Evolutionary conservation across 306 rosid genomes (phyloP), one percentile per base, ranked within the genome.

Genomic region (Begonia fuchsioides): DNA sequence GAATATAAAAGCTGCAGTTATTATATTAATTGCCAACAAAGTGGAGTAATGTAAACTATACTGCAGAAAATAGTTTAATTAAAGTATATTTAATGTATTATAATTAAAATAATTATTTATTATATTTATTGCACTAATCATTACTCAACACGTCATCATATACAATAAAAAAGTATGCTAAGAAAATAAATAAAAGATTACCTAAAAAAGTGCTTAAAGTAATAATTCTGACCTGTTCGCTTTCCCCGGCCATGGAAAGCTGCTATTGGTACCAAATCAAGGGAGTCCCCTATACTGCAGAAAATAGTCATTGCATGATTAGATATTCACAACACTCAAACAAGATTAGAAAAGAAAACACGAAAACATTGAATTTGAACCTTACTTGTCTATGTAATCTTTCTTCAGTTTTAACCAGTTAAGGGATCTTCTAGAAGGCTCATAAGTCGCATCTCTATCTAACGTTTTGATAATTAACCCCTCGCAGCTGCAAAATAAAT

Each of bases 381-480:
- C 88, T 70, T 67, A 77, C 95, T 58, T 76, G 0, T 85, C 87
- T 67, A 90, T 38, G 67, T 90, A 85, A 67, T 90, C 95, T 72
- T 90, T 88, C 86, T 88, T 88, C 76, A 88, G 65, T 60, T 88
- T 88, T 69, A 88, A 75, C 95, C 96, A 90, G 64, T 90, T 90
- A 52, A 52, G 84, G 8, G 98, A 90, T 43, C 95, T 65, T 70
- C 61, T 85, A 65, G 94, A 70, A 66, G 98, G 95, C 72, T 90
- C 98, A 47, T 90, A 90, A 5, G 98, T 81, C 49, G 98, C 82
- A 56, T 90, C 98, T 61, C 75, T 79, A 52, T 66, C 40, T 62
- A 90, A 54, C 46, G 98, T 85, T 69, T 90, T 90, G 57, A 81
- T 79, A 43, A 90, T 90, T 52, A 85, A 72, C 52, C 98, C 98